These are phyloP conservation scores for Lipomyces spencermartinsiae DNA, from an alignment of 805 yeast genomes.

Conservation along the genomic window DNA sequence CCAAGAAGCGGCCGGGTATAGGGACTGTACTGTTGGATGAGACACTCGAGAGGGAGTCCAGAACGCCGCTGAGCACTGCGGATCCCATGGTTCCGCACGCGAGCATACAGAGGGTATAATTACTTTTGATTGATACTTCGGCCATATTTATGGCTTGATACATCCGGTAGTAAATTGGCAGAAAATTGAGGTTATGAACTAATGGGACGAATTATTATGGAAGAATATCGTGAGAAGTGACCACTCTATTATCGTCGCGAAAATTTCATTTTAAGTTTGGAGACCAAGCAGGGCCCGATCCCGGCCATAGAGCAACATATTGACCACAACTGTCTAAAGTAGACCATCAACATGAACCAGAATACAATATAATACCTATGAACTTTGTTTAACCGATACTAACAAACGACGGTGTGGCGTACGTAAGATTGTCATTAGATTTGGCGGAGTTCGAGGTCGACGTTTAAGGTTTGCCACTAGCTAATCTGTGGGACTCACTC, in stretches of 20 bases:
- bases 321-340: background rate
- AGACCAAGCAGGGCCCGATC: background rate
- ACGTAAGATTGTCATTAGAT: background rate
- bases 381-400: background rate
- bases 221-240: too few species aligned
- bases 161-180: background rate
- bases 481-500: background rate
- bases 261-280: too few species aligned
- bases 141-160: slow-evolving; percentile 1
- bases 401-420: background rate
- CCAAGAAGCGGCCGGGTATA: slow-evolving; percentile 73
- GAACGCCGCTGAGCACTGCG: slow-evolving; percentile 82
- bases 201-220: too few species aligned
- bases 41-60: slow-evolving; percentile 50
- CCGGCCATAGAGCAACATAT: background rate
- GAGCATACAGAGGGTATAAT: slow-evolving; percentile 61
- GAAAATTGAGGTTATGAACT: too few species aligned
- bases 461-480: background rate
- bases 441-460: background rate
- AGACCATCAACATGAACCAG: background rate
- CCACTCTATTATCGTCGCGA: too few species aligned
- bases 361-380: background rate
- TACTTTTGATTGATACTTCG: slow-evolving; percentile 6
- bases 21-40: slow-evolving; percentile 46
- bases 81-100: slow-evolving; percentile 98